These are phyloP conservation scores for Nymphaea thermarum DNA, from an alignment of 164 flowering plant genomes.

Conservation along the genomic window DNA sequence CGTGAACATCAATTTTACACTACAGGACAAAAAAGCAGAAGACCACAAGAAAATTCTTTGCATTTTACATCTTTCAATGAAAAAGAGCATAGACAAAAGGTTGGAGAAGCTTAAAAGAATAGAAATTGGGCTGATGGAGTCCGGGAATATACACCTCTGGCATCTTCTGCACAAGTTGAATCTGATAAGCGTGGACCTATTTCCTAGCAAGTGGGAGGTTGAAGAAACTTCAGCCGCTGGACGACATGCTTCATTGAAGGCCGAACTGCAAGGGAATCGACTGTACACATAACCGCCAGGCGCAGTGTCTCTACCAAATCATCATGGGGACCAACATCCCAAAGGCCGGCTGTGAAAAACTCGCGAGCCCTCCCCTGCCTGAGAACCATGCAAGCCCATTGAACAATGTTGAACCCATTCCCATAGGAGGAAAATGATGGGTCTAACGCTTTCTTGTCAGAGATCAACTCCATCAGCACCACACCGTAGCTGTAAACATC, in stretches of 20 bases:
- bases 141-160: not conserved
- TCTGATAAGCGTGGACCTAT: conserved; percentile 18
- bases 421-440: conserved; percentile 81
- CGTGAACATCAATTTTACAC: no score
- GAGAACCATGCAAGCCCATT: conserved; percentile 84
- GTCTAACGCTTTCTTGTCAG: conserved; percentile 85
- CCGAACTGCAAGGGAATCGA: conserved; percentile 68
- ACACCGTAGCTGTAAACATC: conserved; percentile 94
- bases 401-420: conserved; percentile 86
- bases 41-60: no score
- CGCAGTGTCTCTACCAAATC: conserved; percentile 73
- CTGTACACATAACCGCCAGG: conserved; percentile 82
- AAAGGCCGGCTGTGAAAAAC: conserved; percentile 67
- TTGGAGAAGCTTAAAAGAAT: no score
- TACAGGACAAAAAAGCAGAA: no score
- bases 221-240: conserved; percentile 68
- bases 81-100: no score
- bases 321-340: conserved; percentile 86
- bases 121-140: no score
- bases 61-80: no score
- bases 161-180: conserved; percentile 12
- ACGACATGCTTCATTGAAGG: conserved; percentile 94
- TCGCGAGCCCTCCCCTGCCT: conserved; percentile 85
- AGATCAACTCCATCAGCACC: conserved; percentile 71
- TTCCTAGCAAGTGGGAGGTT: conserved; percentile 60